These are phyloP conservation scores for Davidsoniella neocaledoniae DNA, from an alignment of 2,329 filamentous ascomycete species.

Conservation along the genomic window DNA sequence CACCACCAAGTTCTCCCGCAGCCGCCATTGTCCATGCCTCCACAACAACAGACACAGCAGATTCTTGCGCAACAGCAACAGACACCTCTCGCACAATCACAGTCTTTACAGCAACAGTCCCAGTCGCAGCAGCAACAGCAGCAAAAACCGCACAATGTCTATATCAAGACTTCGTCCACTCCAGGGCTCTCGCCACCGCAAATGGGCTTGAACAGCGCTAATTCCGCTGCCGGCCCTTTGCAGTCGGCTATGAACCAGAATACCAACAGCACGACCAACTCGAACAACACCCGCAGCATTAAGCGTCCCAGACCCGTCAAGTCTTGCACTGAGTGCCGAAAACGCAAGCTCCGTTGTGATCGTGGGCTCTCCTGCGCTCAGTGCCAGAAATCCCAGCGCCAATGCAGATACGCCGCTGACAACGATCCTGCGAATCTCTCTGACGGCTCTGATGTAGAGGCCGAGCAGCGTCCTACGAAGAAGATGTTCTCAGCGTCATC, in stretches of 20 bases:
- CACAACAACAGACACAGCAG: conserved; percentile 2
- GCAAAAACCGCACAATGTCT: neutral
- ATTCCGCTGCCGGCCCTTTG: neutral
- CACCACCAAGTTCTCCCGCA: conserved; percentile 3
- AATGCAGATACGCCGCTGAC: conserved; percentile 33
- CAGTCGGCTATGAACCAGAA: conserved; percentile 1
- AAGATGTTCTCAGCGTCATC: conserved; percentile 13
- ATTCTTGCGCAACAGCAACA: neutral
- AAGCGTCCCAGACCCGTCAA: conserved; percentile 39
- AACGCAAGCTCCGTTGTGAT: conserved; percentile 40
- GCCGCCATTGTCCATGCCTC: neutral
- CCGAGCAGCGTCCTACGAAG: conserved; percentile 16
- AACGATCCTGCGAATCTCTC: conserved; percentile 32
- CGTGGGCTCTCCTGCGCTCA: conserved; percentile 39
- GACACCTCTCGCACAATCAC: neutral
- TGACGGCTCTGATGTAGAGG: conserved; percentile 30
- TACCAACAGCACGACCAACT: neutral
- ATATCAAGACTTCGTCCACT: conserved; percentile 9
- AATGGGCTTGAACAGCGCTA: neutral
- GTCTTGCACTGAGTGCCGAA: conserved; percentile 39
- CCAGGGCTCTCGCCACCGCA: conserved; percentile 6
- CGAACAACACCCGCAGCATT: conserved; percentile 23
- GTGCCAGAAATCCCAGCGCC: conserved; percentile 38
- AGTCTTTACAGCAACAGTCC: neutral
- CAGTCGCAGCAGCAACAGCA: conserved; percentile 4